Percentiles rank a stretch among this genome's conserved stretches.
Conservation (phyloP, 2,329 filamentous ascomycete species). For the Trichophyton mentagrophytes region DNA sequence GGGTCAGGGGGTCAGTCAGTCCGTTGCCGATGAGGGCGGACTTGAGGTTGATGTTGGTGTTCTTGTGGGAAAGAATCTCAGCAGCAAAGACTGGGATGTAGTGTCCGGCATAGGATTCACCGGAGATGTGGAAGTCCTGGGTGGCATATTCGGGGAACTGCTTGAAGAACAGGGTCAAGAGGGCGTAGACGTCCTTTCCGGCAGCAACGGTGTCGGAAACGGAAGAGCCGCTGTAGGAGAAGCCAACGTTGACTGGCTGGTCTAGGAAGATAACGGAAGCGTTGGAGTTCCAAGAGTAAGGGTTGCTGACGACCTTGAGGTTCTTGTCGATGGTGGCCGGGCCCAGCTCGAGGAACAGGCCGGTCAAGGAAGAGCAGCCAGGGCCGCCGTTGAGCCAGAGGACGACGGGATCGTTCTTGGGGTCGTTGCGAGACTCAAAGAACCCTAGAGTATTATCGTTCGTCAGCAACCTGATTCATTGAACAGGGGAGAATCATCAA, state of each 20-base stretch:
- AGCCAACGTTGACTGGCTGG: constrained; percentile 96
- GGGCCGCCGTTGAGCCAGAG: constrained; percentile 94
- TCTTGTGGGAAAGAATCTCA: constrained; percentile 73
- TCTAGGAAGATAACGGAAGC: constrained; percentile 99
- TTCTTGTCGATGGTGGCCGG: constrained; percentile 77
- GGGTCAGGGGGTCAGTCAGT: constrained; percentile 82
- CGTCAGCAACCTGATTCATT: constrained; percentile 42
- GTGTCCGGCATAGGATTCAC: constrained; percentile 89
- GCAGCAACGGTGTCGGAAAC: constrained; percentile 93
- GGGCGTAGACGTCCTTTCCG: constrained; percentile 94
- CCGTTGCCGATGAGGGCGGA: constrained; percentile 93
- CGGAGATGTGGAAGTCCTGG: constrained; percentile 96
- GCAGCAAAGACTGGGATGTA: constrained; percentile 88
- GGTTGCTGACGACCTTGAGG: constrained; percentile 71
- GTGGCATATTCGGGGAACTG: constrained; percentile 92
- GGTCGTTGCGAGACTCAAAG: constrained; percentile 97
- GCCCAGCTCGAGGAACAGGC: constrained; percentile 94
- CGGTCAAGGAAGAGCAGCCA: constrained; percentile 91
- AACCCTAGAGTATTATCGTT: constrained; percentile 62
- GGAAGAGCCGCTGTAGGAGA: constrained; percentile 75
- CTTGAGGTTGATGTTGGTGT: constrained; percentile 98
- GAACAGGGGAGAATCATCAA: neutral
- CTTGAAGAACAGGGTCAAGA: constrained; percentile 96
- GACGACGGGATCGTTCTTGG: constrained; percentile 88
- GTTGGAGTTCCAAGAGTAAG: constrained; percentile 90